Evolutionary conservation across 495 filamentous ascomycete genomes (phyloP).

Genomic region (Penicillium malachiteum): DNA sequence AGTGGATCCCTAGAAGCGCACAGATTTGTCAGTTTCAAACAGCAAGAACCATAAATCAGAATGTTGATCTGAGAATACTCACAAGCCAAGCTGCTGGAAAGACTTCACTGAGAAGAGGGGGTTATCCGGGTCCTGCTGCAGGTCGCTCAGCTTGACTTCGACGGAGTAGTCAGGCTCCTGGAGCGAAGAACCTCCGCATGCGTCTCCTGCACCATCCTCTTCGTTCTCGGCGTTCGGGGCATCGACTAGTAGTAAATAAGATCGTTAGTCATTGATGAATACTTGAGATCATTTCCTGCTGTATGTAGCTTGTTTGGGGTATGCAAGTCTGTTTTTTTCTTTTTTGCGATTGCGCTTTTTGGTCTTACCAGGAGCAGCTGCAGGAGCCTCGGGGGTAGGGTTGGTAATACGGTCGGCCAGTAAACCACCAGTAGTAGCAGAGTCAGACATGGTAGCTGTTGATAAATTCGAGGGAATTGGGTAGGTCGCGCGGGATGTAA

Average conservation of each 20-base stretch:
- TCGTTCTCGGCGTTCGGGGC: constrained; percentile 17
- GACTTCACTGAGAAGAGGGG: constrained; percentile 80
- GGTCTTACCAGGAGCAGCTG: constrained; percentile 7
- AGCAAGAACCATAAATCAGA: not conserved
- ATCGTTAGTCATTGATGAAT: too few species aligned
- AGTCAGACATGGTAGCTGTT: constrained; percentile 26
- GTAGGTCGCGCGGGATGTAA: not conserved
- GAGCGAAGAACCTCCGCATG: constrained; percentile 52
- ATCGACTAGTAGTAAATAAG: constrained; percentile 12
- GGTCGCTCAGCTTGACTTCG: constrained; percentile 84
- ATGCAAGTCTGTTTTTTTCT: not conserved
- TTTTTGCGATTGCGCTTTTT: not conserved
- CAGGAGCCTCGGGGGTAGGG: constrained; percentile 40
- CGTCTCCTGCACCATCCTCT: constrained; percentile 51
- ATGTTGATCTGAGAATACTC: constrained; percentile 30
- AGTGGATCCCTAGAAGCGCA: constrained; percentile 38
- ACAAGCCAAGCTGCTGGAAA: constrained; percentile 88
- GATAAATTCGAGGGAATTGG: too few species aligned
- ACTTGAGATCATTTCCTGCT: not conserved
- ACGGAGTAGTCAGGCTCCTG: constrained; percentile 77
- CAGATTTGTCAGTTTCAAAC: constrained; percentile 7
- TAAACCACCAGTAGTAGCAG: constrained; percentile 36
- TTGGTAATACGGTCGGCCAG: constrained; percentile 64
- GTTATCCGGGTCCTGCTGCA: constrained; percentile 82
- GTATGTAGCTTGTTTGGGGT: too few species aligned